Base-by-base conservation (phyloP, 1,284 basidiomycete genomes). In the Rhizopogon parksii region DNA sequence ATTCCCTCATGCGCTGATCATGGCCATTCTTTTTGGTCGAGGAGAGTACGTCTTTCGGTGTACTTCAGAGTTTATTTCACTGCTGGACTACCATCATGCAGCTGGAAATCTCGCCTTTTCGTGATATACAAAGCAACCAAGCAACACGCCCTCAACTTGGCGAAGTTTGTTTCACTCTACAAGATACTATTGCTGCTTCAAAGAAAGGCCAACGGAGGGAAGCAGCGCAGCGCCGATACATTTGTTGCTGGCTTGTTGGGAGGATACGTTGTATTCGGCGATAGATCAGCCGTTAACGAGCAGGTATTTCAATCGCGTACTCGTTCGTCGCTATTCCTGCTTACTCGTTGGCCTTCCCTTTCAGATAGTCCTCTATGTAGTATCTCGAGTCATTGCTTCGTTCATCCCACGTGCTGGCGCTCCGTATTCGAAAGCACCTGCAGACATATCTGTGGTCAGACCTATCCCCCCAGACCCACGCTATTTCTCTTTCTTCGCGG, bases 1-100 rank as follows among this genome's bases (percentile, higher is more conserved):
- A 40, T 96, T 96, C 65, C 96, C 96, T n/a, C 96, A 99, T 78
- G 95, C 96, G 2, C 75, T 99, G 24, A 88, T 99, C 51, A 99
- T 99, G 95, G 88, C 93, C n/a, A 81, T 97, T 54, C 76, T 99
- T 25, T 99, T 99, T 64, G 88, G 88, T 27, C 82, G 87, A 53
- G 90, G 89, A 74, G 82, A 90, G 88, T 92, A 58, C 68, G 88
- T 81, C 12, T 17, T 15, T 34, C 14, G 54, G 19, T 49, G 8
- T 24, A 17, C 9, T 37, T 47, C 7, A n/a, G 21, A 40, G 36
- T 50, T 19, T 4, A 50, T 9, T 43, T 46, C 15, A 32, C 47
- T 42, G 50, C 51, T 46, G 47, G 53, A 46, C 47, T 40, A 34
- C 17, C 9, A 2, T 34, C 17, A 17, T 45, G 4, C 55, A 91